Percentiles rank a stretch among this genome's conserved stretches.
These are phyloP conservation scores for Eucalyptus dawsonii DNA, from an alignment of 345 rosid genomes.

Conservation along the genomic window DNA sequence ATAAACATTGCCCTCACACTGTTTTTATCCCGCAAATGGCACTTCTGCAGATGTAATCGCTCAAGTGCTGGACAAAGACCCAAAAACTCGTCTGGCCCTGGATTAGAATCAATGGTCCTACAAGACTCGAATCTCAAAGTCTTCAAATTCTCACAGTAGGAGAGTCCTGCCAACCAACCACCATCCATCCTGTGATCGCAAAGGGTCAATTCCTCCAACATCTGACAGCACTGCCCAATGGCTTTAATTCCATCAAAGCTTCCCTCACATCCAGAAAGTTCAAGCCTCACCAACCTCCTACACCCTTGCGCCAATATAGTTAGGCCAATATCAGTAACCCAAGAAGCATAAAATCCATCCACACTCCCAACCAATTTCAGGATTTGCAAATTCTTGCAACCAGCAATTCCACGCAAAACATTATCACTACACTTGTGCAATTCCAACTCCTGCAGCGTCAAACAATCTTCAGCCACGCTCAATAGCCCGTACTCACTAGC, in stretches of 20 bases:
- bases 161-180: constrained; percentile 84
- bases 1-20: constrained; percentile 52
- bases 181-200: constrained; percentile 85
- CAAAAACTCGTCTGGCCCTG: constrained; percentile 59
- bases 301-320: constrained; percentile 93
- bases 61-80: constrained; percentile 72
- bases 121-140: constrained; percentile 66
- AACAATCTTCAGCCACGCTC: constrained; percentile 51
- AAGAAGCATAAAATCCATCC: constrained; percentile 48
- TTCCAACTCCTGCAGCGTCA: constrained; percentile 72
- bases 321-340: constrained; percentile 82
- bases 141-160: constrained; percentile 83
- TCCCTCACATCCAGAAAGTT: constrained; percentile 81
- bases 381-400: constrained; percentile 76
- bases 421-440: constrained; percentile 60
- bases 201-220: constrained; percentile 84
- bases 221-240: constrained; percentile 84
- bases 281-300: constrained; percentile 80
- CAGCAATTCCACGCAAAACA: constrained; percentile 65
- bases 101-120: constrained; percentile 55
- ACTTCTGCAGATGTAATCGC: constrained; percentile 64
- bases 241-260: constrained; percentile 93
- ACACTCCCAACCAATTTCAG: constrained; percentile 58
- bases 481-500: constrained; percentile 69
- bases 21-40: constrained; percentile 60